phyloP scores from a whole-genome alignment of 78 protist genomes.

The Isochrysis galbana region DNA sequence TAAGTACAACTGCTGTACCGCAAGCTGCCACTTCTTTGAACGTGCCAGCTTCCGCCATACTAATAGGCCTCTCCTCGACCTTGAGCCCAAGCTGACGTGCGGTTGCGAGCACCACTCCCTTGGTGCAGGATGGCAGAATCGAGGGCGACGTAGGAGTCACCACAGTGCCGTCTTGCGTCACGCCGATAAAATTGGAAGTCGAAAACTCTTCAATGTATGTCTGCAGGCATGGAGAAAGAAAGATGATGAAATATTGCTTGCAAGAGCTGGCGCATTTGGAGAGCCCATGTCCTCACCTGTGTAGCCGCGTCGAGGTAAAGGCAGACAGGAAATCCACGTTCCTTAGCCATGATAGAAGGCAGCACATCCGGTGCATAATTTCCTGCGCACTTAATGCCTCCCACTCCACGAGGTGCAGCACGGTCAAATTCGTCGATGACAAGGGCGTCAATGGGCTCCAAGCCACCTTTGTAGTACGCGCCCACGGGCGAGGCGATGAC shows the following conservation, averaged over 20 bases:
- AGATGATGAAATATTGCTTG: too few relatives aligned
- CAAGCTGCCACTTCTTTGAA: constrained; percentile 35
- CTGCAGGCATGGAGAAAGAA: neutral
- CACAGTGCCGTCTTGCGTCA: constrained; percentile 9
- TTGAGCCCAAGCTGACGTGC: neutral
- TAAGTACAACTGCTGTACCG: constrained; percentile 48
- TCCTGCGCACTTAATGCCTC: constrained; percentile 35
- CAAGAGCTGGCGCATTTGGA: too few relatives aligned
- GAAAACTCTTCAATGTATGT: constrained; percentile 14
- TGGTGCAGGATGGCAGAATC: constrained; percentile 39
- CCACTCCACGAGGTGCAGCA: constrained; percentile 46
- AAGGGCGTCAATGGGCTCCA: neutral
- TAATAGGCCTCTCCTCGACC: constrained; percentile 31
- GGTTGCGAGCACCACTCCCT: neutral
- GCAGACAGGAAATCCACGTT: constrained; percentile 20
- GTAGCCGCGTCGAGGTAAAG: constrained; percentile 35
- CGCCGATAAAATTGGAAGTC: constrained; percentile 35
- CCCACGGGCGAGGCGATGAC: constrained; percentile 26
- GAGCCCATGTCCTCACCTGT: too few relatives aligned
- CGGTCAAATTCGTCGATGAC: constrained; percentile 34
- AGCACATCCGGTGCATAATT: constrained; percentile 34
- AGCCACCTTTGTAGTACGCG: constrained; percentile 43
- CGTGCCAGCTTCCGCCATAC: neutral
- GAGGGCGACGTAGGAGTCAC: constrained; percentile 31
- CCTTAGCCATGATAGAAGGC: neutral